phyloP scores from a whole-genome alignment of 2,329 filamentous ascomycete genomes.

The Penicillium thymicola region DNA sequence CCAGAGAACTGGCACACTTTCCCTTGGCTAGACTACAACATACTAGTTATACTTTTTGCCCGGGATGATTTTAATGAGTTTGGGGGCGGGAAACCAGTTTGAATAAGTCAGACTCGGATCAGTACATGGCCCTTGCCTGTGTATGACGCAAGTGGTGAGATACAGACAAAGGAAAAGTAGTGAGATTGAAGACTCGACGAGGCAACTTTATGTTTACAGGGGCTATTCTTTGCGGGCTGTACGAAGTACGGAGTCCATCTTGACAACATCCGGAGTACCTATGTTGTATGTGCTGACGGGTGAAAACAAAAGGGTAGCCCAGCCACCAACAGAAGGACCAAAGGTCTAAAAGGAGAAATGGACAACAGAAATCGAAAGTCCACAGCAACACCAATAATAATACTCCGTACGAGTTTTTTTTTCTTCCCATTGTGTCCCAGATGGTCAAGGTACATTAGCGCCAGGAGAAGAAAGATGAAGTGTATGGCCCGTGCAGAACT shows the following conservation, averaged over 20 bases:
- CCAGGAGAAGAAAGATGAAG: constrained; percentile 12
- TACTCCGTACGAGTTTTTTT: neutral
- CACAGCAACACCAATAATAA: neutral
- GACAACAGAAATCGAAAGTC: neutral
- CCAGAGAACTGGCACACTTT: neutral
- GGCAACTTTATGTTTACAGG: neutral
- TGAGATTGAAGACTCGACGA: constrained; percentile 3
- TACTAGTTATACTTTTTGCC: too few relatives aligned
- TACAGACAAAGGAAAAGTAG: neutral
- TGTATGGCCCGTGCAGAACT: constrained; percentile 8
- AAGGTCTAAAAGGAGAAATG: neutral
- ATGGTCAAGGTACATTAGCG: constrained; percentile 9
- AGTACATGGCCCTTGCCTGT: constrained; percentile 6
- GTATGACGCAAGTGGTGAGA: constrained; percentile 7
- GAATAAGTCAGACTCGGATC: constrained; percentile 1
- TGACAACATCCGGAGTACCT: neutral
- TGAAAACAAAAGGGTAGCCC: neutral
- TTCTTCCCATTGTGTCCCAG: neutral
- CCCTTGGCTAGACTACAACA: neutral
- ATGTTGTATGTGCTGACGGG: neutral
- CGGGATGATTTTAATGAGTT: neutral
- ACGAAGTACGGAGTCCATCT: neutral
- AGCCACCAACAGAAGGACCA: neutral
- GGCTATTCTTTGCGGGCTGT: neutral
- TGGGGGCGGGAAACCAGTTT: neutral